phyloP scores from a whole-genome alignment of 495 filamentous ascomycete genomes.

The Neurospora sp. region DNA sequence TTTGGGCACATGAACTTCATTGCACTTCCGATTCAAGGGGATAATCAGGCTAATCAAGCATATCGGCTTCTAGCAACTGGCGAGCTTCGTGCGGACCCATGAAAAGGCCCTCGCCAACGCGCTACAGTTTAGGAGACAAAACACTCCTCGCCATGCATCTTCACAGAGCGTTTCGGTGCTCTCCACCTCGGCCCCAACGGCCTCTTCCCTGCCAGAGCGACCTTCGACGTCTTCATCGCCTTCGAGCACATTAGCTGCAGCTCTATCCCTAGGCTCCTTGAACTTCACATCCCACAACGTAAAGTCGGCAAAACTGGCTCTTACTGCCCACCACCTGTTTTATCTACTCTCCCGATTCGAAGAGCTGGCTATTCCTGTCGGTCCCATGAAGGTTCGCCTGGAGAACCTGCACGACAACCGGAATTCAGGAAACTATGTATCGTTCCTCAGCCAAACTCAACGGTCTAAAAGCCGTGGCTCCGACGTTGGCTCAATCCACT shows the following conservation, averaged over 20 bases:
- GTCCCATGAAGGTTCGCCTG: conserved; percentile 89
- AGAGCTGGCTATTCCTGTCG: conserved; percentile 79
- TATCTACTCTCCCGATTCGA: conserved; percentile 92
- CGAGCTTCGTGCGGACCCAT: conserved; percentile 90
- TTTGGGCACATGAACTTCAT: not conserved
- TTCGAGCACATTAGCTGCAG: conserved; percentile 66
- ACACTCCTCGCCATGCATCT: conserved; percentile 49
- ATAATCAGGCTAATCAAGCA: not conserved
- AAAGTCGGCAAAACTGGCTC: conserved; percentile 81
- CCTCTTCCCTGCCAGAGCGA: conserved; percentile 38
- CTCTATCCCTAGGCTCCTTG: conserved; percentile 74
- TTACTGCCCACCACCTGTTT: conserved; percentile 97
- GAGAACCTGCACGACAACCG: conserved; percentile 88
- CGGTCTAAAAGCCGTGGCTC: conserved; percentile 62
- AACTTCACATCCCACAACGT: conserved; percentile 73
- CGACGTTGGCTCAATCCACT: conserved; percentile 85
- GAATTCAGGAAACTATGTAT: conserved; percentile 86
- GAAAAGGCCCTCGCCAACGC: conserved; percentile 97
- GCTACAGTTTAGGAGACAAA: conserved; percentile 68
- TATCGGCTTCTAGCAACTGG: conserved; percentile 57
- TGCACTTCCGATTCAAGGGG: not conserved
- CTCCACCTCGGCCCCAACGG: conserved; percentile 37
- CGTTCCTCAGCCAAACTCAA: conserved; percentile 76
- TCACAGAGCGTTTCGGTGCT: conserved; percentile 43
- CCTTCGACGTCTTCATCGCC: conserved; percentile 53